Evolutionary conservation across 106 monocot species (phyloP).

Genomic region (Xerophyta viscosa): DNA sequence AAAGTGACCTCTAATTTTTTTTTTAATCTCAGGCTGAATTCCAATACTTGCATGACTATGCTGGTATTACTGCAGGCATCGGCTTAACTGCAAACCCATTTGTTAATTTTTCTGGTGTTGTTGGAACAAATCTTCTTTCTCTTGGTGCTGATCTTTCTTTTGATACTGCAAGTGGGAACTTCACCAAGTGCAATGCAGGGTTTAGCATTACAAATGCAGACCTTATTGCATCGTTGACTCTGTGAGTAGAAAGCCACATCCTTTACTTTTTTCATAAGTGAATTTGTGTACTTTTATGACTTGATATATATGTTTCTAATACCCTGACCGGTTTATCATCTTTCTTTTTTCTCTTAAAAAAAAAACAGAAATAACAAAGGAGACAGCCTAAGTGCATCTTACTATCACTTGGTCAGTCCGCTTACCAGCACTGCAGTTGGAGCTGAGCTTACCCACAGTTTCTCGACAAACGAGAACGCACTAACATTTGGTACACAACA

Average conservation of each 20-base stretch:
- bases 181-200: slow-evolving; percentile 83
- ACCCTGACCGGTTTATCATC: too few species aligned
- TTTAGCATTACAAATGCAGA: slow-evolving; percentile 63
- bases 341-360: too few species aligned
- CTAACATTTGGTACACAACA: slow-evolving; percentile 86
- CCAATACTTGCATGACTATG: slow-evolving; percentile 70
- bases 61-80: slow-evolving; percentile 44
- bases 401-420: slow-evolving; percentile 74
- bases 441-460: slow-evolving; percentile 71
- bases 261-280: too few species aligned
- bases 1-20: too few species aligned
- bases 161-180: slow-evolving; percentile 74
- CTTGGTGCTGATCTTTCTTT: slow-evolving; percentile 71
- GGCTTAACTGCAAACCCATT: slow-evolving; percentile 56
- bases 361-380: slow-evolving; percentile 75
- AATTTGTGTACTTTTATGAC: too few species aligned
- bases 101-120: slow-evolving; percentile 54
- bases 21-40: slow-evolving; percentile 44
- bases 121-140: slow-evolving; percentile 37
- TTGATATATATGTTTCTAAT: too few species aligned
- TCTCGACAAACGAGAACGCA: slow-evolving; percentile 70
- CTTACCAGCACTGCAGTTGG: slow-evolving; percentile 66
- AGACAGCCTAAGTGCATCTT: slow-evolving; percentile 67
- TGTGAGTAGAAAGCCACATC: slow-evolving; percentile 92
- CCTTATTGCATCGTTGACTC: slow-evolving; percentile 48